These are phyloP conservation scores for Acanthamoeba triangularis DNA, from an alignment of 208 protist genomes.

Conservation along the genomic window DNA sequence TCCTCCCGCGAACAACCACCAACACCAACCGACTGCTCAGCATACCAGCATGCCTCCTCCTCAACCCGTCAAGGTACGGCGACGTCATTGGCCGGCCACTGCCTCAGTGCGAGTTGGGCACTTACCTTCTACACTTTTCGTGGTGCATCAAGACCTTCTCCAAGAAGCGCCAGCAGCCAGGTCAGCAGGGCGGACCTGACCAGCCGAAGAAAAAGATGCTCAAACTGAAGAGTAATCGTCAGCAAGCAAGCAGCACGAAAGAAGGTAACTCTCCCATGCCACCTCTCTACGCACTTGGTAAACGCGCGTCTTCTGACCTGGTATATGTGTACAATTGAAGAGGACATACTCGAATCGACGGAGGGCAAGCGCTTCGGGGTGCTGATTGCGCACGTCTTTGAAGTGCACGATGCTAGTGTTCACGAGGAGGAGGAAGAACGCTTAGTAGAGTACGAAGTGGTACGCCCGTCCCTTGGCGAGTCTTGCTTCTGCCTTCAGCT, in stretches of 20 bases:
- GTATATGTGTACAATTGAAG: neutral
- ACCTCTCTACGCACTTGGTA: neutral
- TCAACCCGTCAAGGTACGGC: neutral
- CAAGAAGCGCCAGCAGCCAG: neutral
- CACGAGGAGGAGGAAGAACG: neutral
- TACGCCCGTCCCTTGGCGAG: neutral
- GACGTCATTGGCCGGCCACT: neutral
- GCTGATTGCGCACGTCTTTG: slow-evolving; percentile 46
- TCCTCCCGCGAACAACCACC: neutral
- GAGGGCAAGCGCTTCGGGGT: slow-evolving; percentile 70
- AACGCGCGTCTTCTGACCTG: neutral
- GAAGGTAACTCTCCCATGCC: neutral
- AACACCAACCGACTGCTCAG: neutral
- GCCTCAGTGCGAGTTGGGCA: neutral
- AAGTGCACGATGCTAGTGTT: slow-evolving; percentile 52
- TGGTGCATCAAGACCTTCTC: slow-evolving; percentile 38
- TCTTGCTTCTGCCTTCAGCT: neutral
- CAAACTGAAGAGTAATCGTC: slow-evolving; percentile 29
- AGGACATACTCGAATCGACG: slow-evolving; percentile 61
- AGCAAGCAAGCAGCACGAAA: slow-evolving; percentile 1
- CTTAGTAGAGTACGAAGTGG: slow-evolving; percentile 16
- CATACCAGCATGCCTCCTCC: slow-evolving; percentile 15
- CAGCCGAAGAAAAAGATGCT: slow-evolving; percentile 64
- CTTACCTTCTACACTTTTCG: neutral
- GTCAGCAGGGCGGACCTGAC: neutral